These are phyloP conservation scores for Phoma sp. DNA, from an alignment of 2,329 filamentous ascomycete genomes.

Conservation along the genomic window DNA sequence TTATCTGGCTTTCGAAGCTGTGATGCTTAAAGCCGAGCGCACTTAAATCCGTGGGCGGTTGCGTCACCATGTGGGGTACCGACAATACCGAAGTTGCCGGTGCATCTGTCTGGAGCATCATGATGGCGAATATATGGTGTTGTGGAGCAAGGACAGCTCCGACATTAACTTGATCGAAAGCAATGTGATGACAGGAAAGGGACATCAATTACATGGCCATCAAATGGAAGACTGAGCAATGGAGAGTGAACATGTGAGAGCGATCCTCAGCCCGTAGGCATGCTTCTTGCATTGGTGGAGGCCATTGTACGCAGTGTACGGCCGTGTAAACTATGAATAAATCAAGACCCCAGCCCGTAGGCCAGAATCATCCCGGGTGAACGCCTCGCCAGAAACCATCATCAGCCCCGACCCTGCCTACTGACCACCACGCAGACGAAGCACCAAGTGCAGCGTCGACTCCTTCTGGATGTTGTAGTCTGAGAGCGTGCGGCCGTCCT, in stretches of 20 bases:
- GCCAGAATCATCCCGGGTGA: slow-evolving; percentile 31
- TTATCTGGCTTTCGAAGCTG: neutral
- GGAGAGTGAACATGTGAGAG: slow-evolving; percentile 20
- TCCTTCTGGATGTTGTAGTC: slow-evolving; percentile 96
- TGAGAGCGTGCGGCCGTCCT: slow-evolving; percentile 86
- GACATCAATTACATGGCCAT: neutral
- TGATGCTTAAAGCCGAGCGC: slow-evolving; percentile 6
- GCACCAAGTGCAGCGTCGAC: slow-evolving; percentile 69
- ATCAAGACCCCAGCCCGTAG: slow-evolving; percentile 28
- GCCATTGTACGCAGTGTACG: slow-evolving; percentile 21
- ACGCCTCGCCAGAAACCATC: slow-evolving; percentile 41
- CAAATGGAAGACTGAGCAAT: neutral
- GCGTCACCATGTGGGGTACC: slow-evolving; percentile 14
- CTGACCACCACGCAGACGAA: slow-evolving; percentile 64
- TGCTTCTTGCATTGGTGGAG: slow-evolving; percentile 39
- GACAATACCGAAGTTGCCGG: neutral
- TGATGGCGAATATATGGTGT: neutral
- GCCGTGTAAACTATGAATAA: slow-evolving; percentile 41
- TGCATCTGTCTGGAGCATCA: neutral
- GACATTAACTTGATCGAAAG: neutral
- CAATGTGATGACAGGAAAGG: neutral
- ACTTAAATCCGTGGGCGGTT: slow-evolving; percentile 4
- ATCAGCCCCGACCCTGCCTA: slow-evolving; percentile 41
- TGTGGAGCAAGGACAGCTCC: neutral
- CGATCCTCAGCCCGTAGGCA: slow-evolving; percentile 40